Base-by-base conservation (phyloP, 2,329 filamentous ascomycete genomes). In the Lasiodiplodia sp. region DNA sequence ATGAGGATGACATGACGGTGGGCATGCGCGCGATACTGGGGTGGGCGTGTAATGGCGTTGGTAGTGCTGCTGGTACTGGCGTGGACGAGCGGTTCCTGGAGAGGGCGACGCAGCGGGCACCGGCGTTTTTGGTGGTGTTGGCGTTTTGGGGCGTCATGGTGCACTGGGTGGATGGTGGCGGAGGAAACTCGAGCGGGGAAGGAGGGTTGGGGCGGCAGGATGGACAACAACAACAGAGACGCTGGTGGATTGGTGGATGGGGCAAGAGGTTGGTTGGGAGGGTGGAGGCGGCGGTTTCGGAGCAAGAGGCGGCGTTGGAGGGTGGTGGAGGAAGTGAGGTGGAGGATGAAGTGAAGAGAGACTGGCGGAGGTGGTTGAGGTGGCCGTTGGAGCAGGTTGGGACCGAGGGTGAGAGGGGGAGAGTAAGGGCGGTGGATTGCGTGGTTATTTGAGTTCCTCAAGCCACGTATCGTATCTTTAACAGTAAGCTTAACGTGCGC, bases 371-470 rank as follows among this genome's bases (percentile, higher is more conserved):
- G 40, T 70, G 69, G 69, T 37, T 70, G 37, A 51, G 67, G 31
- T 68, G 66, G 69, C 69, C 66, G 28, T 7, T 66, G 31, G 65
- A 68, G 53, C 66, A 70, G 60, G 21, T 70, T 21, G 66, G n/a
- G 44, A 47, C 44, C 1, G 66, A 31, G 38, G 40, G 66, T 5
- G 11, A 31, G 25, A 38, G 28, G 11, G n/a, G 21, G 7, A 14
- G 10, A 14, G 28, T 21, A 10, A 23, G 25, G 25, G 55, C 60
- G 10, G 60, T 64, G 7, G 60, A 64, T n/a, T 64, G 60, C 31
- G 60, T 52, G 18, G 60, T 64, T n/a, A 64, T 64, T 25, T 37
- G 44, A 47, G 18, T 8, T 47, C 3, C 44, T 21, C 18, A 6
- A 47, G 44, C 44, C 44, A 47, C 18, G 44, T 47, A 21, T n/a